Base-by-base conservation (phyloP, 2,329 filamentous ascomycete genomes). In the Ustilaginoidea virens region DNA sequence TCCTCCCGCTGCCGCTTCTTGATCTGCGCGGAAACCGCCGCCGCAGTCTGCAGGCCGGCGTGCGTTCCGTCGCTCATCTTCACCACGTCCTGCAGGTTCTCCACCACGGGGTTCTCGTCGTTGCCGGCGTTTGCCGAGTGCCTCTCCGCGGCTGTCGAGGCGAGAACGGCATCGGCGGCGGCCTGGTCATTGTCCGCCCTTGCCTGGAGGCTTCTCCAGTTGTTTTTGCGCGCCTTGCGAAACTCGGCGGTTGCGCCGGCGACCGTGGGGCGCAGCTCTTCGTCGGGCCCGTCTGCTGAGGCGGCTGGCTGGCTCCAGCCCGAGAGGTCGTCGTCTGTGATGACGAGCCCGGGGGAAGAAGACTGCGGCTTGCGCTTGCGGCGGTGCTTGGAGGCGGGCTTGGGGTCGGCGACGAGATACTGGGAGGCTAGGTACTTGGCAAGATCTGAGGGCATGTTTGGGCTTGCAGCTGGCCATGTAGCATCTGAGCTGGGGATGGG, bases 341-440 rank as follows among this genome's bases (percentile, higher is more conserved):
- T 75, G 28, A 75, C 60, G 17, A 79, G 63, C 26, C 72, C 69
- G 25, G 53, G 48, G 28, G 51, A 36, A 29, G 51, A 44, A 33
- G 63, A 53, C 49, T 74, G 76, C 44, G 68, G 64, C 55, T 77
- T 78, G 36, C 69, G 63, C 47, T 76, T 77, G n/a, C n/a, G n/a
- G n/a, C n/a, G n/a, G n/a, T n/a, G n/a, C 46, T 76, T 76, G 27
- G 56, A 36, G 5, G 33, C 43, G 12, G 67, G 62, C 37, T 69
- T 70, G 5, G 61, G 53, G 36, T 72, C 65, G 23, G 66, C 60
- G 31, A 66, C 59, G 28, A 98, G 74, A 51, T 98, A 98, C 52
- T 85, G 90, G 37, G 82, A 78, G 21, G 87, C 86, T 20, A 98
- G 71, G 47, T 96, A 98, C 46, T 75, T 74, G 33, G 83, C 76